phyloP scores from a whole-genome alignment of 1,284 basidiomycete species.

The Ganoderma leucocontextum region DNA sequence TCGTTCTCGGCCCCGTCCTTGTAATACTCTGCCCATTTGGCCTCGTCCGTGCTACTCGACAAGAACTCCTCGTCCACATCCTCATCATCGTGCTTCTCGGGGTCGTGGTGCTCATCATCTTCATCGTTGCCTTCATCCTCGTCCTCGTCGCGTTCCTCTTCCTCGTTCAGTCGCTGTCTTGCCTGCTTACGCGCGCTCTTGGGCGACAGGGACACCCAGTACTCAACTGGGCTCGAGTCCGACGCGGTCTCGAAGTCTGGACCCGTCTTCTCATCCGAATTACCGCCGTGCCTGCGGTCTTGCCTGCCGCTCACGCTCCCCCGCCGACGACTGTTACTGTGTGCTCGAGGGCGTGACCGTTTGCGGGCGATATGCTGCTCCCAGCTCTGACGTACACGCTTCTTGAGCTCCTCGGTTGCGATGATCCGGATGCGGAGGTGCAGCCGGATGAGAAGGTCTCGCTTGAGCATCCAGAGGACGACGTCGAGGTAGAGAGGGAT shows the following conservation, averaged over 20 bases:
- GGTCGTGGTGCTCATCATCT: constrained; percentile 41
- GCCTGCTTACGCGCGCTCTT: constrained; percentile 55
- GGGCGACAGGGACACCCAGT: constrained; percentile 57
- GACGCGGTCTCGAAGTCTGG: constrained; percentile 28
- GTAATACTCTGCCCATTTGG: constrained; percentile 55
- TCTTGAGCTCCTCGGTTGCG: constrained; percentile 81
- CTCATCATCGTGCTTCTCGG: constrained; percentile 43
- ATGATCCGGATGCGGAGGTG: constrained; percentile 89
- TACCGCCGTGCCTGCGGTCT: constrained; percentile 26
- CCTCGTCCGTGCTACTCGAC: constrained; percentile 39
- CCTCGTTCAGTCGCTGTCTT: constrained; percentile 51
- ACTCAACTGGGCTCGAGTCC: constrained; percentile 39
- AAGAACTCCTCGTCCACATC: constrained; percentile 44
- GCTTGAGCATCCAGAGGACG: constrained; percentile 92
- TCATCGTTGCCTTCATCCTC: constrained; percentile 41
- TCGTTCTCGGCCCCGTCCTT: constrained; percentile 52
- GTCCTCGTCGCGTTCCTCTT: constrained; percentile 33
- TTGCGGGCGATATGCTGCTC: constrained; percentile 48
- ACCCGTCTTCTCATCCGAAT: constrained; percentile 39
- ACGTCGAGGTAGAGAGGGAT: constrained; percentile 82
- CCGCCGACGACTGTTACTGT: constrained; percentile 23
- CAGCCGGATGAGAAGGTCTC: constrained; percentile 85
- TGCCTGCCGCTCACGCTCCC: neutral
- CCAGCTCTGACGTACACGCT: constrained; percentile 58
- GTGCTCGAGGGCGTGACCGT: constrained; percentile 38